Percentiles rank a stretch among this genome's conserved stretches.
These are phyloP conservation scores for Corymbia citriodora DNA, from an alignment of 441 rosid genomes.

Conservation along the genomic window DNA sequence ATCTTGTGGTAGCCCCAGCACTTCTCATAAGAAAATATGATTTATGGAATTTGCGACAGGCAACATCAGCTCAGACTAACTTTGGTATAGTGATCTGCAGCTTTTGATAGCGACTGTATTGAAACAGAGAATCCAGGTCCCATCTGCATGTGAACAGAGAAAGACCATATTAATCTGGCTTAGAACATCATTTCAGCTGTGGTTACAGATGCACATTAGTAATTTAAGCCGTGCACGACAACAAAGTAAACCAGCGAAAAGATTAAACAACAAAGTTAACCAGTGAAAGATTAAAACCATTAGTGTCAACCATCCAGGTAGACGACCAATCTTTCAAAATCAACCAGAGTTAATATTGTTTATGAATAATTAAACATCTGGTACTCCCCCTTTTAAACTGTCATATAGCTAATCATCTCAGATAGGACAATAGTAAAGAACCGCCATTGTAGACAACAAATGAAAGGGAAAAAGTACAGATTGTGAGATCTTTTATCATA, in stretches of 20 bases:
- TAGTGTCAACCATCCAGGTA: not conserved
- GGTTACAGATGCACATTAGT: not conserved
- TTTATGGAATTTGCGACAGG: not conserved
- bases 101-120: conserved; percentile 90
- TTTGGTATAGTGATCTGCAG: conserved; percentile 73
- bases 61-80: conserved; percentile 29
- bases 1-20: not conserved
- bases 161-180: not conserved
- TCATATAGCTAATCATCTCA: not conserved
- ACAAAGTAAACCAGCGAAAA: not conserved
- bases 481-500: not conserved
- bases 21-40: not conserved
- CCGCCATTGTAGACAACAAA: not conserved
- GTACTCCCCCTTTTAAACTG: not conserved
- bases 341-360: not conserved
- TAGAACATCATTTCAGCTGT: not conserved
- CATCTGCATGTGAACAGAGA: conserved; percentile 51
- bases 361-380: not conserved
- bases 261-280: not conserved
- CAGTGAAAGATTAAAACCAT: not conserved
- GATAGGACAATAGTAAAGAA: not conserved
- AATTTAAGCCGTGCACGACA: not conserved
- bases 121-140: conserved; percentile 79
- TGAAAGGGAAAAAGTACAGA: not conserved
- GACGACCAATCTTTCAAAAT: not conserved